These are phyloP conservation scores for Crucihimalaya himalaica DNA, from an alignment of 345 rosid species.

Conservation along the genomic window DNA sequence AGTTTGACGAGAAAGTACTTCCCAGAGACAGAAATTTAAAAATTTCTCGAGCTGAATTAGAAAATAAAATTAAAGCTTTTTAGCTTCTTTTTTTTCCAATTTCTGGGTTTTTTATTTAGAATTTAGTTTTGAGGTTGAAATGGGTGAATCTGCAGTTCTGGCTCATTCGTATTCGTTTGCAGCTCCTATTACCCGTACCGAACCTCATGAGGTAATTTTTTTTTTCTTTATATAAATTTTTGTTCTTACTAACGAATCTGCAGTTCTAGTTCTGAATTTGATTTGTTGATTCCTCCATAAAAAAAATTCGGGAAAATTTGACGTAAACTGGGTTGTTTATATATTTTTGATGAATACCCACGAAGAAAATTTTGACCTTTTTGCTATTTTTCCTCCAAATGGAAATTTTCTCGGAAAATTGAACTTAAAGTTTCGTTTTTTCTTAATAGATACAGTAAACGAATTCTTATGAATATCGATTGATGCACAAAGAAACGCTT, in stretches of 20 bases:
- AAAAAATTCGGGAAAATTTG: too few relatives aligned
- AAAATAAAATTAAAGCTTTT: not conserved
- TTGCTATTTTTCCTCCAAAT: not conserved
- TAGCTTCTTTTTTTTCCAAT: not conserved
- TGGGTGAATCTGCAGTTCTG: constrained; percentile 87
- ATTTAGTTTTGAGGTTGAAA: constrained; percentile 36
- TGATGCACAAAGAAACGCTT: not conserved
- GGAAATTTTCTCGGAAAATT: not conserved
- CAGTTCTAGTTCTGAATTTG: too few relatives aligned
- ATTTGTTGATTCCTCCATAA: too few relatives aligned
- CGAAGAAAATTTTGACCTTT: not conserved
- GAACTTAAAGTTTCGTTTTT: not conserved
- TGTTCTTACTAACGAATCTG: too few relatives aligned
- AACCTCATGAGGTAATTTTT: constrained; percentile 79
- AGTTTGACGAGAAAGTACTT: constrained; percentile 23
- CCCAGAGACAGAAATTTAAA: not conserved
- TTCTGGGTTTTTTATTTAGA: constrained; percentile 22
- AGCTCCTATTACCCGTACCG: constrained; percentile 54
- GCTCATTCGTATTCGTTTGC: constrained; percentile 76
- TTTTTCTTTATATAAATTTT: too few relatives aligned
- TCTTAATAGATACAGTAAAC: not conserved
- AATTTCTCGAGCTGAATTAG: not conserved
- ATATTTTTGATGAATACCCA: constrained; percentile 6
- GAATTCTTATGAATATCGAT: not conserved
- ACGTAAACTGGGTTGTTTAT: constrained; percentile 5